These are phyloP conservation scores for Mycena haematopus DNA, from an alignment of 768 basidiomycete genomes.

Conservation along the genomic window DNA sequence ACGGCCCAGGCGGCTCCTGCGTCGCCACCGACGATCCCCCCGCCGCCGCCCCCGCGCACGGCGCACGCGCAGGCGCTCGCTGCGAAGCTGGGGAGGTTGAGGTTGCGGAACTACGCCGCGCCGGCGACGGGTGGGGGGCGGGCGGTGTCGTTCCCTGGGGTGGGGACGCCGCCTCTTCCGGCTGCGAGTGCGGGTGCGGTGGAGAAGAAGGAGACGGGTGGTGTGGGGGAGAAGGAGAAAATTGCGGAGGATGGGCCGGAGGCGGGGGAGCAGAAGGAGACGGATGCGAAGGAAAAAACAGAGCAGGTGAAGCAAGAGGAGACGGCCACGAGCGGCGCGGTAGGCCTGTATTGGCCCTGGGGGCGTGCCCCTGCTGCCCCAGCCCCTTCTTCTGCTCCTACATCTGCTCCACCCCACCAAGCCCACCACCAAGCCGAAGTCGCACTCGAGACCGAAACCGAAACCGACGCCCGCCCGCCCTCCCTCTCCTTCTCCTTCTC, in stretches of 20 bases:
- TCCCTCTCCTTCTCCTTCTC: no score
- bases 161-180: slow-evolving; percentile 11
- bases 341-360: slow-evolving; percentile 31
- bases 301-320: no score
- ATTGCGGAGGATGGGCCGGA: slow-evolving; percentile 2
- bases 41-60: slow-evolving; percentile 24
- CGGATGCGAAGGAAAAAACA: not conserved
- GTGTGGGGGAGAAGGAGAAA: no score
- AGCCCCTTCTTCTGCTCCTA: not conserved
- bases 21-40: not conserved
- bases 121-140: slow-evolving; percentile 34
- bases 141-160: slow-evolving; percentile 38
- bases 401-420: no score
- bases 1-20: no score
- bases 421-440: no score
- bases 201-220: not conserved
- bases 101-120: slow-evolving; percentile 41
- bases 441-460: no score
- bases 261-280: not conserved
- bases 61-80: slow-evolving; percentile 28
- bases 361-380: not conserved
- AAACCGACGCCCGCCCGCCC: no score
- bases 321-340: no score
- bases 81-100: slow-evolving; percentile 35
- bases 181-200: not conserved